Percentiles rank a stretch among this genome's conserved stretches.
Evolutionary conservation across 2,329 filamentous ascomycete species (phyloP).

Genomic region (Chaetomium strumarium): DNA sequence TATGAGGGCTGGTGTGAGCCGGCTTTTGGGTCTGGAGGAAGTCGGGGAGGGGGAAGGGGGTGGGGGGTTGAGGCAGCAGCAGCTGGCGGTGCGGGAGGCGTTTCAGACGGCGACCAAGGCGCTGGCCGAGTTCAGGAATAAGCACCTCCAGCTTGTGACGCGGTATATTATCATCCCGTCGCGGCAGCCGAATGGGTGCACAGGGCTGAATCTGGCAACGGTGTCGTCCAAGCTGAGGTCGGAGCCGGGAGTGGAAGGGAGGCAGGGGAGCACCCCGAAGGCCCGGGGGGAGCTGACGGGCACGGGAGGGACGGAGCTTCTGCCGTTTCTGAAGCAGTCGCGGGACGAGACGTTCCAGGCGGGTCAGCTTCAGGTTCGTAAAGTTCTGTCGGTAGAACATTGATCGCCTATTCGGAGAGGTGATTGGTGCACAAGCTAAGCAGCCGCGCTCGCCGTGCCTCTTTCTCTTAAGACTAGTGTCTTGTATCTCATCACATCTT

Average conservation of each 20-base stretch:
- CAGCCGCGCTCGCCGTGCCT: too few species aligned
- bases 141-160: slow-evolving; percentile 84
- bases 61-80: slow-evolving; percentile 34
- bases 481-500: too few species aligned
- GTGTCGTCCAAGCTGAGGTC: slow-evolving; percentile 31
- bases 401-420: too few species aligned
- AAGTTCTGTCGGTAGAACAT: neutral
- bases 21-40: slow-evolving; percentile 39
- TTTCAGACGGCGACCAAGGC: slow-evolving; percentile 73
- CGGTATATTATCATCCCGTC: slow-evolving; percentile 85
- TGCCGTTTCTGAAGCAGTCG: slow-evolving; percentile 85
- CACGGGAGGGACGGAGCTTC: slow-evolving; percentile 79
- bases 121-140: slow-evolving; percentile 70
- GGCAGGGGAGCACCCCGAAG: neutral
- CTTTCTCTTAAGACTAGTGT: too few species aligned
- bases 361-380: slow-evolving; percentile 22
- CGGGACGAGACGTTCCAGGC: slow-evolving; percentile 67
- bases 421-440: too few species aligned
- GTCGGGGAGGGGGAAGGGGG: slow-evolving; percentile 36
- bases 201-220: slow-evolving; percentile 39
- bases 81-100: slow-evolving; percentile 32
- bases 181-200: slow-evolving; percentile 29
- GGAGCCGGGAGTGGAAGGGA: slow-evolving; percentile 27
- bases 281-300: slow-evolving; percentile 55
- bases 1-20: slow-evolving; percentile 48